Conservation (phyloP, 2,329 filamentous ascomycete genomes). For the Botryotinia globosa region DNA sequence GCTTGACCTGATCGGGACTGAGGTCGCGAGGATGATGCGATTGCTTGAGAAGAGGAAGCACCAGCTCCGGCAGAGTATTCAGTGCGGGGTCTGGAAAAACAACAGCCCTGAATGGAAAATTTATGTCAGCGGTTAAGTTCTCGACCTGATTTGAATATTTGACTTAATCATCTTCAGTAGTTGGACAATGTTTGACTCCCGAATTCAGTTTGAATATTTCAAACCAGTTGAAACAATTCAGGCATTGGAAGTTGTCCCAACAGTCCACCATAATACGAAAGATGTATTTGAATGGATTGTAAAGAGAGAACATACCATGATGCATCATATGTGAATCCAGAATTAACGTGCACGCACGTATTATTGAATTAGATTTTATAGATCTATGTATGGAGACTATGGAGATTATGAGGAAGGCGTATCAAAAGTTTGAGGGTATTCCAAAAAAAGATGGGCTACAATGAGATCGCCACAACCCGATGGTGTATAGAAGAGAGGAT, state of each 20-base stretch:
- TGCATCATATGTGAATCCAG: conserved; percentile 10
- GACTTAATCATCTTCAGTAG: background rate
- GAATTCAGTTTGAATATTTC: background rate
- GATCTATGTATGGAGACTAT: background rate
- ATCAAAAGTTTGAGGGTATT: conserved; percentile 7
- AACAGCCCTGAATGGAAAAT: conserved; percentile 53
- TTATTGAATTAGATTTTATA: background rate
- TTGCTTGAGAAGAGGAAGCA: conserved; percentile 51
- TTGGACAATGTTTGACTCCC: background rate
- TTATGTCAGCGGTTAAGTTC: background rate
- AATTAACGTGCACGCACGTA: conserved; percentile 18
- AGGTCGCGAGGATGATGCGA: conserved; percentile 40
- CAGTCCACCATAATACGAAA: background rate
- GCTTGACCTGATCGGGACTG: conserved; percentile 25
- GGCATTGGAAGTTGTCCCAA: background rate
- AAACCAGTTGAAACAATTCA: background rate
- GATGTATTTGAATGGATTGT: background rate
- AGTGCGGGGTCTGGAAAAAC: conserved; percentile 54
- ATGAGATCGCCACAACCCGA: background rate
- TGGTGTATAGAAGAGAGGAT: background rate
- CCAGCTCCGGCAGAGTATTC: conserved; percentile 45
- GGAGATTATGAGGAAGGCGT: background rate
- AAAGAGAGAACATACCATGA: conserved; percentile 20
- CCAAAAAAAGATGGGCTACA: background rate
- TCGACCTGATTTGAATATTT: background rate